Evolutionary conservation across 371 early-diverging fungal species (phyloP).

Genomic region (Mucor irregularis): DNA sequence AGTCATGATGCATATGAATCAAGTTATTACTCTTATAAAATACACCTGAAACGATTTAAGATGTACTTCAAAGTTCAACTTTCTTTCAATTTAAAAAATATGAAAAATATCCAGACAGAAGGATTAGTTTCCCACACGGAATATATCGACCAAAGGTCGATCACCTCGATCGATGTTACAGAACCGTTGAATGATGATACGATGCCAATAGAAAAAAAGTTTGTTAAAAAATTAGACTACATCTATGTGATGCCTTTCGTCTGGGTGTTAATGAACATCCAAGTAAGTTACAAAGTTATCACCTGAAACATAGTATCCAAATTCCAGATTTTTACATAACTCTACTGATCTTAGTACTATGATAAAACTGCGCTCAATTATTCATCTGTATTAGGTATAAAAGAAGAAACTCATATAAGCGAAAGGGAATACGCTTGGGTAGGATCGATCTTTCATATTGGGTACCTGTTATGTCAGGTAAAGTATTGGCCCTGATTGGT

Average conservation of each 20-base stretch:
- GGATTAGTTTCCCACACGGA: too few relatives aligned
- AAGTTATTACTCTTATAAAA: too few relatives aligned
- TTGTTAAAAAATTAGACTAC: slow-evolving; percentile 13
- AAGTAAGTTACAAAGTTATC: slow-evolving; percentile 13
- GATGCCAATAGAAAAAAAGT: slow-evolving; percentile 9
- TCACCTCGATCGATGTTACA: too few relatives aligned
- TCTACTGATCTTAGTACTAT: slow-evolving; percentile 25
- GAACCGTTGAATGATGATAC: background rate
- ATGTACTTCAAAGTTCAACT: too few relatives aligned
- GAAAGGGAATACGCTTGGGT: slow-evolving; percentile 39
- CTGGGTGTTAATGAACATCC: slow-evolving; percentile 33
- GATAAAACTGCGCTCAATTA: slow-evolving; percentile 47
- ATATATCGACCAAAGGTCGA: too few relatives aligned
- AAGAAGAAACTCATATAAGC: slow-evolving; percentile 20
- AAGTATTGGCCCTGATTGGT: background rate
- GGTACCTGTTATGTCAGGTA: slow-evolving; percentile 17
- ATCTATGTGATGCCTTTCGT: slow-evolving; percentile 28
- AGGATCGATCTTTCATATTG: slow-evolving; percentile 25
- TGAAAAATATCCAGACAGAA: too few relatives aligned
- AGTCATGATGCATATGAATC: too few relatives aligned
- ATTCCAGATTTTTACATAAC: background rate
- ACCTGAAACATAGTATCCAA: background rate
- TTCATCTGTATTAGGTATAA: slow-evolving; percentile 32
- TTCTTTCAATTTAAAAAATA: too few relatives aligned
- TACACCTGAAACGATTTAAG: too few relatives aligned